These are phyloP conservation scores for Fabrea salina DNA, from an alignment of 169 alveolate species.

Conservation along the genomic window DNA sequence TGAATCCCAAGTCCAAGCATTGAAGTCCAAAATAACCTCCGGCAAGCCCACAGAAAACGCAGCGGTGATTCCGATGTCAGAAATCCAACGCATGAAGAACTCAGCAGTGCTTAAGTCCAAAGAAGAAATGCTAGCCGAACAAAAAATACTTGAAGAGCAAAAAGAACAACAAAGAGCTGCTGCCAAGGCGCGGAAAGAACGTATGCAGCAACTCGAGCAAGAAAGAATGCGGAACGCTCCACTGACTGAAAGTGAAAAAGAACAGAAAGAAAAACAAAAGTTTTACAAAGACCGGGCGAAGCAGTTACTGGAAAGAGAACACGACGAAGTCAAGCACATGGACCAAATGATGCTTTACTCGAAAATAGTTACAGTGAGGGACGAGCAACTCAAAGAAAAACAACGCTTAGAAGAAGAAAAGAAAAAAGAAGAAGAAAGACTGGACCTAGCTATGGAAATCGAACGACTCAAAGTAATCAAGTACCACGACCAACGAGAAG, in stretches of 20 bases:
- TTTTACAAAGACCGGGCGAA: conserved; percentile 49
- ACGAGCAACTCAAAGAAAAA: conserved; percentile 75
- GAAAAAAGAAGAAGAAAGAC: conserved; percentile 67
- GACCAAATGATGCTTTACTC: conserved; percentile 81
- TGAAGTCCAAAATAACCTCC: neutral
- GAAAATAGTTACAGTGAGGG: conserved; percentile 81
- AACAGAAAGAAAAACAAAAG: conserved; percentile 43
- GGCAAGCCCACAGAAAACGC: conserved; percentile 36
- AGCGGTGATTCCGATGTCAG: conserved; percentile 42
- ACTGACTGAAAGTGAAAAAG: conserved; percentile 43
- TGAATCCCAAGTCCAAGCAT: neutral
- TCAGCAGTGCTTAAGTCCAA: conserved; percentile 47
- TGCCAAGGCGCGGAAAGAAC: conserved; percentile 62
- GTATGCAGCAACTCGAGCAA: conserved; percentile 54
- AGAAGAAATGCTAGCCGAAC: conserved; percentile 44
- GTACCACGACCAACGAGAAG: conserved; percentile 71
- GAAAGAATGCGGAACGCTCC: conserved; percentile 40
- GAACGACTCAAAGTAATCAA: conserved; percentile 81
- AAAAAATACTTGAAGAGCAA: conserved; percentile 55
- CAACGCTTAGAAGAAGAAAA: conserved; percentile 55
- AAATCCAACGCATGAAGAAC: conserved; percentile 54
- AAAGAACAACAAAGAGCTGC: conserved; percentile 53
- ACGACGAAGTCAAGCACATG: conserved; percentile 83
- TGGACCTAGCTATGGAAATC: conserved; percentile 83
- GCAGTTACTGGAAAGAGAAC: conserved; percentile 59